Evolutionary conservation across 768 basidiomycete species (phyloP).

Genomic region (Lentinula boryana): DNA sequence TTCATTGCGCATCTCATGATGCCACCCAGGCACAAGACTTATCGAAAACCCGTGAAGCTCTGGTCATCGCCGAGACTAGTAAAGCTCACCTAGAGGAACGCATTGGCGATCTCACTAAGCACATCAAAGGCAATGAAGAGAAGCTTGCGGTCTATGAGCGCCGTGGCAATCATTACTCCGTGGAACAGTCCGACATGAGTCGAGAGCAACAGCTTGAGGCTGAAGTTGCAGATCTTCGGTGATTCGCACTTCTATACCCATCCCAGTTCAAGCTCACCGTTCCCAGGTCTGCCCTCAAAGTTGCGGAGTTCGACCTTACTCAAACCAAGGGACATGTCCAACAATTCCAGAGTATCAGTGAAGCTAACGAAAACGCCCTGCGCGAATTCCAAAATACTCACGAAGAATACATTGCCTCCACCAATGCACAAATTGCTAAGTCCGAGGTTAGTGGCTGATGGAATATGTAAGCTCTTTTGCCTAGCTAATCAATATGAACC

Average conservation of each 20-base stretch:
- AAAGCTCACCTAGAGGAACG: constrained; percentile 75
- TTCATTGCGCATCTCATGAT: constrained; percentile 6
- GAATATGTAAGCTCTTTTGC: background rate
- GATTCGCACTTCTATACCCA: constrained; percentile 2
- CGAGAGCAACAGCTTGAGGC: constrained; percentile 77
- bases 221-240: constrained; percentile 85
- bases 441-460: constrained; percentile 48
- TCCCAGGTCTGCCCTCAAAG: constrained; percentile 66
- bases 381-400: constrained; percentile 62
- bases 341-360: constrained; percentile 83
- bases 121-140: constrained; percentile 73
- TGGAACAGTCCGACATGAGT: constrained; percentile 26
- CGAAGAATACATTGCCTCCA: constrained; percentile 73
- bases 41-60: constrained; percentile 60
- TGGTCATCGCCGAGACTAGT: constrained; percentile 71
- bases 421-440: constrained; percentile 60
- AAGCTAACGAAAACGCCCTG: constrained; percentile 75
- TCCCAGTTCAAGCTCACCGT: background rate
- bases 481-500: background rate
- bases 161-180: constrained; percentile 27
- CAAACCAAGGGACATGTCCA: constrained; percentile 66
- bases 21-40: constrained; percentile 52
- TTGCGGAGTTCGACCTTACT: constrained; percentile 71
- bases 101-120: constrained; percentile 50
- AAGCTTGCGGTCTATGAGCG: constrained; percentile 86